These are phyloP conservation scores for Hypomyces rosellus DNA, from an alignment of 2,329 filamentous ascomycete species.

Conservation along the genomic window DNA sequence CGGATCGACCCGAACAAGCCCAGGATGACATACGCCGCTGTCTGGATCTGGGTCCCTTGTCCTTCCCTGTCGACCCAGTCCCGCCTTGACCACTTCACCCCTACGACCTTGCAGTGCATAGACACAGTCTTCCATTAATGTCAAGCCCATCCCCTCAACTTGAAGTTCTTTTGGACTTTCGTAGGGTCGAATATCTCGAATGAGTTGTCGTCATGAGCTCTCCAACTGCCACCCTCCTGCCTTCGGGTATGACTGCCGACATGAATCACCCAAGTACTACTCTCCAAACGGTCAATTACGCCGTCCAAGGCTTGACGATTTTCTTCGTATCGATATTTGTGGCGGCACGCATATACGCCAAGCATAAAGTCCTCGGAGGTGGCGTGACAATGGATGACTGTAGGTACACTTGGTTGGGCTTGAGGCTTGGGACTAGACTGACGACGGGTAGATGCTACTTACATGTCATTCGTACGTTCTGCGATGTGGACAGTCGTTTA, in stretches of 20 bases:
- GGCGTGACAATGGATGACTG: slow-evolving; percentile 21
- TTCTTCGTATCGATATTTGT: slow-evolving; percentile 21
- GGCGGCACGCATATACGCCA: slow-evolving; percentile 20
- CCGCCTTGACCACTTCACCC: too few relatives aligned
- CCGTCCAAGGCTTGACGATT: slow-evolving; percentile 23
- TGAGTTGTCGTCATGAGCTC: slow-evolving; percentile 10
- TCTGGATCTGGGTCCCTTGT: too few relatives aligned
- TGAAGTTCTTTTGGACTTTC: background rate
- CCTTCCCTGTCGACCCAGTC: too few relatives aligned
- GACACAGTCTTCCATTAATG: too few relatives aligned
- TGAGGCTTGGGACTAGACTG: background rate
- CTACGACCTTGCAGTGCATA: too few relatives aligned
- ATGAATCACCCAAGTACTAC: slow-evolving; percentile 21
- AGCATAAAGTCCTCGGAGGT: slow-evolving; percentile 14
- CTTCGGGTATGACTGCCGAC: slow-evolving; percentile 20
- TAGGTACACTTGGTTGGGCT: slow-evolving; percentile 13
- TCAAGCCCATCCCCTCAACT: background rate
- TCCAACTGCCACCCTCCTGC: slow-evolving; percentile 19
- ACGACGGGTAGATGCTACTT: slow-evolving; percentile 14
- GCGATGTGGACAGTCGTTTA: background rate
- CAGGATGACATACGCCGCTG: too few relatives aligned
- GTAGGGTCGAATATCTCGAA: slow-evolving; percentile 1
- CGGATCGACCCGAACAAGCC: too few relatives aligned
- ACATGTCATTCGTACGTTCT: slow-evolving; percentile 15
- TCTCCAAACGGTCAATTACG: slow-evolving; percentile 21